Base-by-base conservation (phyloP, 2,329 filamentous ascomycete genomes). In the Phoma sp. region DNA sequence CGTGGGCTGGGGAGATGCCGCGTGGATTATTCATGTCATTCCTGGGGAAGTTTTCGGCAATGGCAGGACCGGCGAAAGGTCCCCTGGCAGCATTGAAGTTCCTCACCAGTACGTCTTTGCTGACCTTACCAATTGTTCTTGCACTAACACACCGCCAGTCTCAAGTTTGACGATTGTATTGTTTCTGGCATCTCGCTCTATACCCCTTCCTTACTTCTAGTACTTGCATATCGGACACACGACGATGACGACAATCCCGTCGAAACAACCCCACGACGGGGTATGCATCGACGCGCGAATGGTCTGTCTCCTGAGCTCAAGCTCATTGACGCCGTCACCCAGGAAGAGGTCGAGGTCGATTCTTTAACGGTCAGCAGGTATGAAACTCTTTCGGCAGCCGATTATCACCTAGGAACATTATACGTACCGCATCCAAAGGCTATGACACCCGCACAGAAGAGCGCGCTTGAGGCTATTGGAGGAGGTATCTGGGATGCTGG, bases 141-240 rank as follows among this genome's bases (percentile, higher is more conserved):
- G 9, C 64, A 77, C 71, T 59, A 63, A 71, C 43, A 35, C 10
- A 11, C 8, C 10, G 18, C 4, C 61, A 93, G 89, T 44, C 77
- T 85, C 98, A 77, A 90, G 92, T 69, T 96, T 81, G 75, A 95
- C 77, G 95, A 99, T 79, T 98, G 95, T 81, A 92, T 96, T 74
- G 91, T 99, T 80, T 96, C 95, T 72, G 95, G 95, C 68, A 89
- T 99, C 76, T 96, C 93, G 61, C 83, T 99, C 77, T 98, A 97
- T 86, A 96, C 92, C 72, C 91, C 91, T 72, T 95, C 86, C 71
- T 82, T 96, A 64, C 83, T 99, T 75, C 85, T 96, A 67, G 89
- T 98, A 68, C 88, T 99, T 78, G 93, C 93, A 70, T 97, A 96
- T 77, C 87, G 92, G 68, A 88, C 88, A 57, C 85, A 88, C 33